Evolutionary conservation across 2,329 filamentous ascomycete species (phyloP), one percentile per base, ranked within the genome.

Genomic region (Raffaelea arxii): DNA sequence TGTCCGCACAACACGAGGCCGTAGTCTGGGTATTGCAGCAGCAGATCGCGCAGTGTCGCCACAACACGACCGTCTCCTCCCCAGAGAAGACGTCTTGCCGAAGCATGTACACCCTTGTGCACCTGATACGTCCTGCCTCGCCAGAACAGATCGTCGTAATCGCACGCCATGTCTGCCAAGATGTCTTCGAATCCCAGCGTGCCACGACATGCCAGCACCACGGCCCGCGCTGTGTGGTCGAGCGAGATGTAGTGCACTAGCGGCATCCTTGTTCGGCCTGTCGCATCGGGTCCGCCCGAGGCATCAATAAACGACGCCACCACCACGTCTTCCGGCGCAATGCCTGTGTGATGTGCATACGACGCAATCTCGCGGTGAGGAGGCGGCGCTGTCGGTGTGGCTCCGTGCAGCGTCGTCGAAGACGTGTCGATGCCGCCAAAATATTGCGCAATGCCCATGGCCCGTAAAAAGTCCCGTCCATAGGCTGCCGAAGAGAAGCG

Each of bases 181-280:
- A 86, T 76, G 56, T 87, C 83, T 55, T 86, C 82, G 50, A 86
- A 86, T 0, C 83, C 83, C 35, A 85, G 68, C 0, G 83, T 87
- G 2, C 83, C 83, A 32, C 83, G 75, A 43, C 84, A 83, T 2
- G 82, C 80, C n/a, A 87, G 66, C 0, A 87, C 82, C 0, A 87
- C 78, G 0, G 83, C 82, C 55, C 80, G 82, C 2, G 82, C 82
- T 44, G 82, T 78, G 56, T 84, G 80, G 53, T 87, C 83, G 1
- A 87, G 65, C 2, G 80, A 80, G 30, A 87, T 76, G 54, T 85
- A 87, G 60, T 87, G 83, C 3, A 86, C 82, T 18, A 87, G 68
- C 2, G 83, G 83, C 47, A 85, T 74, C 0, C 81, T 81, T 1
- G 77, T 80, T 21, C 78, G 72, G 1, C 82, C 82, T 4, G 74